Evolutionary conservation across 2,329 filamentous ascomycete species (phyloP), one percentile per base, ranked within the genome.

Genomic region (Fusarium irregulare): DNA sequence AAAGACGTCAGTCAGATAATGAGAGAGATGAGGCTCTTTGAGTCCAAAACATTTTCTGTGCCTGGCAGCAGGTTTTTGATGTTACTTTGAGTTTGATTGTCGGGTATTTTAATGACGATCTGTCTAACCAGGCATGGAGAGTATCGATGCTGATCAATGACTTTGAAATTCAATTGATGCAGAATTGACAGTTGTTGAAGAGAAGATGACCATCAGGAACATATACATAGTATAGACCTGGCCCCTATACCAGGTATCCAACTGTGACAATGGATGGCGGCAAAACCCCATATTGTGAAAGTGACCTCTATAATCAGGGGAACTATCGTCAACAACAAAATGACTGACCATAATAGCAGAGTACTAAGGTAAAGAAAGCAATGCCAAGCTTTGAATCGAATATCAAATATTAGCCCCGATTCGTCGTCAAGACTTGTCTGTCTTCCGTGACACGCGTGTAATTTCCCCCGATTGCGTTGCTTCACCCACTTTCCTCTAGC

Each of bases 391-490:
- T 66, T 45, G 16, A 64, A 58, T 60, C 55, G 60, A 56, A 68
- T 65, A 47, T 61, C 54, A 56, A 41, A 44, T 56, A n/a, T 66
- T 68, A 71, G 63, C 44, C 58, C 55, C 51, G 63, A 71, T 70
- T 71, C 59, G 68, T 71, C 59, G 68, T 58, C 46, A 56, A 28
- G 53, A 37, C 34, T 37, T n/a, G 34, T 37, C 34, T 37, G 34
- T 56, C 47, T 48, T 51, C 55, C 32, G 54, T 46, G 53, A 55
- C 67, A 64, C 50, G 34, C 50, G 57, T 42, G 42, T 64, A 71
- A 71, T 71, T 68, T 71, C 68, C 67, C 30, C 64, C 53, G 64
- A 71, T 50, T 60, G 57, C 62, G 66, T 70, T 59, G 67, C 68
- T 61, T 70, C 60, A 61, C 44, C 51, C 56, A 55, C 51, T 40